phyloP scores from a whole-genome alignment of 192 early-diverging fungal genomes.

The Pilaira anomala region DNA sequence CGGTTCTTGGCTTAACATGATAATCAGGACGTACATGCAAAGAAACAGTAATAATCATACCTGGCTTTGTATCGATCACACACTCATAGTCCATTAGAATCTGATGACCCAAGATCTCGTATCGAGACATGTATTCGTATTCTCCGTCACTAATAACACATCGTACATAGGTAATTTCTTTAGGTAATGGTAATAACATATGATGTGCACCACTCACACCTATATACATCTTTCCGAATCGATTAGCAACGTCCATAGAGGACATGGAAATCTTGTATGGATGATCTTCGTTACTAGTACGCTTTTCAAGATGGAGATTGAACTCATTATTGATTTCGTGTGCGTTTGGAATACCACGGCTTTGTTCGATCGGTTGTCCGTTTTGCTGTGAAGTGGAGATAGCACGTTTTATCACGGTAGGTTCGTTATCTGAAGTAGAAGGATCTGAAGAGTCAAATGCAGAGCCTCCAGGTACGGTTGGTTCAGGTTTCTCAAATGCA shows the following conservation, averaged over 20 bases:
- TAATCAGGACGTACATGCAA: constrained; percentile 29
- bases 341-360: constrained; percentile 13
- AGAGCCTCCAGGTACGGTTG: neutral
- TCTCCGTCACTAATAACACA: constrained; percentile 31
- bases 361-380: too few relatives aligned
- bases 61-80: constrained; percentile 19
- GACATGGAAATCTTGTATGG: neutral
- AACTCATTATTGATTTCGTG: constrained; percentile 10
- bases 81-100: constrained; percentile 28
- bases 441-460: neutral
- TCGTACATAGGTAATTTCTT: constrained; percentile 27
- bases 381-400: too few relatives aligned
- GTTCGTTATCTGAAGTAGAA: neutral
- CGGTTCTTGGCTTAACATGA: constrained; percentile 21
- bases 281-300: neutral
- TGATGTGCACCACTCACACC: constrained; percentile 17
- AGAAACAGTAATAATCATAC: constrained; percentile 21
- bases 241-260: neutral
- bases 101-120: constrained; percentile 20
- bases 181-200: constrained; percentile 21
- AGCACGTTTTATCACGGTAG: too few relatives aligned
- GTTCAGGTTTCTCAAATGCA: neutral
- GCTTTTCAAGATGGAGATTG: neutral
- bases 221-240: constrained; percentile 23
- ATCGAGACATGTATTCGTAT: constrained; percentile 26